Base-by-base conservation (phyloP, 2,329 filamentous ascomycete genomes). In the Claviceps sp. region DNA sequence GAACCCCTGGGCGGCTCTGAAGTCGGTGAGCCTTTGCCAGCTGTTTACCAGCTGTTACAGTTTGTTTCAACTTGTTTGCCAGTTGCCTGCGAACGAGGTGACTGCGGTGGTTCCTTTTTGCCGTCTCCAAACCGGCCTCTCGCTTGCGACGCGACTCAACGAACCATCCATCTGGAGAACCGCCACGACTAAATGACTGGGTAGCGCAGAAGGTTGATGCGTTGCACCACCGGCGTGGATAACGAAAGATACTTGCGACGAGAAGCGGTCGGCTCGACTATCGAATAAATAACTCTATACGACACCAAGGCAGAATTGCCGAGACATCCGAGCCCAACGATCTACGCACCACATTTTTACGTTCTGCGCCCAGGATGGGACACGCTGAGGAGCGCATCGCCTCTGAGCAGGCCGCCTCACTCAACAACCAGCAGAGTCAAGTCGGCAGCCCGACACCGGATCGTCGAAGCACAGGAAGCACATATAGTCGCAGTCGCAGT, bases 401-500 rank as follows among this genome's bases (percentile, higher is more conserved):
- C 14, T 52, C 50, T 30, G 34, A 48, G 26, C 26, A 43, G 37
- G 43, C 47, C 37, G 42, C 24, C 30, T 50, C 44, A 44, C 37
- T 38, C 9, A 48, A 18, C 9, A 20, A 20, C 14, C 47, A 41
- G 22, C 48, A 30, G 20, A 37, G 37, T 22, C 53, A 47, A 44
- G n/a, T 24, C n/a, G 8, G 20, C 46, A 53, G 24, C 24, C 54
- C 56, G 52, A 50, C 51, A 50, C 50, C 56, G 46, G 49, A 51
- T 46, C 55, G 56, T 42, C 57, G 50, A 50, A 57, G 55, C 52
- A 53, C 48, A 7, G 26, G 46, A 14, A 54, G 50, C 50, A 47
- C 45, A 47, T 43, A 40, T 24, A 54, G 55, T 45, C 54, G 50
- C 48, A 54, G 55, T 45, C 54, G 51, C 50, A 55, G 57, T 52